Percentiles rank a stretch among this genome's conserved stretches.
Conservation (phyloP, 2,329 filamentous ascomycete species). For the Chrysoporthe austroafricana region DNA sequence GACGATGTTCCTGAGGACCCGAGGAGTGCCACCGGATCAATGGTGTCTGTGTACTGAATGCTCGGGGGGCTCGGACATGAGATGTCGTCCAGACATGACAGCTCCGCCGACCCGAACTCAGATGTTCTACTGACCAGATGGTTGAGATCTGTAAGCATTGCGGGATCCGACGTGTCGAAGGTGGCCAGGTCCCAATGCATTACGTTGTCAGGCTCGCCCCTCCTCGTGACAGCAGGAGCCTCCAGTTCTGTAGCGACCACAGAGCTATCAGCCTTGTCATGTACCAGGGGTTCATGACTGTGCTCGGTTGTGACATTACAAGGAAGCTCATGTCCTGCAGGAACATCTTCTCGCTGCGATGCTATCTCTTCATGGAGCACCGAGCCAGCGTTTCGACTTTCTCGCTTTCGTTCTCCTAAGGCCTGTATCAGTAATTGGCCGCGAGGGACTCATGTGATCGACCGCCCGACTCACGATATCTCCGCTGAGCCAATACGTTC, state of each 20-base stretch:
- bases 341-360: neutral
- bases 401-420: conserved; percentile 37
- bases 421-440: conserved; percentile 21
- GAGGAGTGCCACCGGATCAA: conserved; percentile 4
- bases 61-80: neutral
- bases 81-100: neutral
- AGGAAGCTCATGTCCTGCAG: neutral
- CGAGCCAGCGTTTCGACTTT: conserved; percentile 9
- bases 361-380: neutral
- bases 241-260: neutral
- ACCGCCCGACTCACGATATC: conserved; percentile 48
- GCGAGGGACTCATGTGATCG: neutral
- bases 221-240: neutral
- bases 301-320: no score
- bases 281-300: neutral
- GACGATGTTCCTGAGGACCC: neutral
- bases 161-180: neutral
- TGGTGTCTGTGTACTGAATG: neutral
- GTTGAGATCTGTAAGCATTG: neutral
- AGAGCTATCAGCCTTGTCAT: neutral
- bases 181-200: neutral
- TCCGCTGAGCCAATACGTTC: conserved; percentile 58
- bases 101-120: neutral
- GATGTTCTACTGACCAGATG: no score
- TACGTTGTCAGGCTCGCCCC: neutral